Evolutionary conservation across 257 asterid species (phyloP), one percentile per base, ranked within the genome.

Genomic region (Pogostemon cablin): DNA sequence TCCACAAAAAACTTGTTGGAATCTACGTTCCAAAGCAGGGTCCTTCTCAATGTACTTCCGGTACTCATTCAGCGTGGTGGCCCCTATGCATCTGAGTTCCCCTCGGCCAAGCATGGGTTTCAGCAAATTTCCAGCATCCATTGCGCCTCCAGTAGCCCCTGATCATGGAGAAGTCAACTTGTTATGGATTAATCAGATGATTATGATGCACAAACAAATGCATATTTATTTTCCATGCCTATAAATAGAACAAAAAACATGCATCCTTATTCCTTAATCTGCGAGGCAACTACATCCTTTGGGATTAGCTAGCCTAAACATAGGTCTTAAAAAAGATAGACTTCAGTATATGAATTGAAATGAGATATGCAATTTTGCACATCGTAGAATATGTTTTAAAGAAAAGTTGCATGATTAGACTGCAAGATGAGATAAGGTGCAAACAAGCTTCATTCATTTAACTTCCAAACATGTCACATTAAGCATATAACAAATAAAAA

Each of bases 101-200:
- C 98, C 96, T 54, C 98, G 86, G 52, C 96, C 96, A 72, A 92
- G 95, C 98, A 90, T 92, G 75, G 96, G 96, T 70, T 92, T 92
- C 83, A 92, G 84, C 73, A 92, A 85, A 80, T 92, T 90, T 66
- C 96, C 95, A 72, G 98, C 98, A 81, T 92, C 98, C 96, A 92
- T 77, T 20, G 96, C 86, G 52, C 96, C 96, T 61, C 96, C 93
- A 65, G 83, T 77, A 61, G 96, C 96, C 72, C 96, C 96, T 89
- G 81, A 68, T 71, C 72, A 79, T 60, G 17, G 52, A 53, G 42
- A 9, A 58, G 41, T 60, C 34, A 52, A 67, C 48, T 67, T 25
- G 63, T 9, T 67, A 69, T 9, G 59, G 67, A 49, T 48, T 72
- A 62, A 53, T 38, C 57, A 17, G 12, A 47, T 56, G 17, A 7